phyloP scores from a whole-genome alignment of 129 eudicot genomes.

The Saussurea involucrata region DNA sequence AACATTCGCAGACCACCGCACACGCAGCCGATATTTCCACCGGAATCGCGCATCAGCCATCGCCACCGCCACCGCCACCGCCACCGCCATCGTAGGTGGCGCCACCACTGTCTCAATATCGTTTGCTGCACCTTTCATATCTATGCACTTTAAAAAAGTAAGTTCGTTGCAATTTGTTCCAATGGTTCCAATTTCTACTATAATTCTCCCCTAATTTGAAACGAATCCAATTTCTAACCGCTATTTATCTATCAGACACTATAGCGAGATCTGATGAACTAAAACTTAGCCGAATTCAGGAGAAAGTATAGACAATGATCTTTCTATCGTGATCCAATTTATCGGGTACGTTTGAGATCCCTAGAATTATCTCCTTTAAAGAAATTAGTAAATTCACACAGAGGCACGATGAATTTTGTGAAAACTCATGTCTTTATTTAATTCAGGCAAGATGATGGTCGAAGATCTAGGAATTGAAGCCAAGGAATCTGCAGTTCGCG shows the following conservation, averaged over 20 bases:
- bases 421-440: not conserved
- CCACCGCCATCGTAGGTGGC: not conserved
- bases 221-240: not conserved
- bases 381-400: constrained; percentile 10
- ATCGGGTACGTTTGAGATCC: constrained; percentile 8
- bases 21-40: constrained; percentile 4
- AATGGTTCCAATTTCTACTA: not conserved
- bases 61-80: not conserved
- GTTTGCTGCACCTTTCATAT: not conserved
- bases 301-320: not conserved
- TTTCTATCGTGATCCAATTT: constrained; percentile 5
- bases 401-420: not conserved
- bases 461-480: constrained; percentile 98
- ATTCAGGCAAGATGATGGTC: constrained; percentile 66
- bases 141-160: constrained; percentile 7
- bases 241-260: not conserved
- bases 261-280: constrained; percentile 4
- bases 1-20: constrained; percentile 2
- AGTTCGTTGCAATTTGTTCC: constrained; percentile 1
- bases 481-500: constrained; percentile 91
- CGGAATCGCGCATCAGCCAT: not conserved
- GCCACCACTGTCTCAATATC: not conserved
- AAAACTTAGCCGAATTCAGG: not conserved
- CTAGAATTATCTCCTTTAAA: not conserved
- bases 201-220: constrained; percentile 14